Evolutionary conservation across 805 yeast species (phyloP).

Genomic region (Ogataea pini): DNA sequence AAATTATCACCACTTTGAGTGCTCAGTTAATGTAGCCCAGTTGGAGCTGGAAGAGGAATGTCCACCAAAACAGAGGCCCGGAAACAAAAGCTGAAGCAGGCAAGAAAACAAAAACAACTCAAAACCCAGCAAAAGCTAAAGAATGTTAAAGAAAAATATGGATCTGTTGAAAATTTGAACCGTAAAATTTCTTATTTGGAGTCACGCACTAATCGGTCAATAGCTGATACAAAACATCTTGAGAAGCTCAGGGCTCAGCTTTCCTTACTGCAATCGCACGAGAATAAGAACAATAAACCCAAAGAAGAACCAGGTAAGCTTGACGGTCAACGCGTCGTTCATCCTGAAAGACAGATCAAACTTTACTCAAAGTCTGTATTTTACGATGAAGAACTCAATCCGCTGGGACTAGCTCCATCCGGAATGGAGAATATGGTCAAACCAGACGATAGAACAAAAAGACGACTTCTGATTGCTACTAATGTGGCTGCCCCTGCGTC

Average conservation of each 20-base stretch:
- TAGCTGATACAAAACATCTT: slow-evolving; percentile 19
- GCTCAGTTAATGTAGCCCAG: neutral
- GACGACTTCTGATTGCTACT: slow-evolving; percentile 1
- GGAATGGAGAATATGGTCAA: slow-evolving; percentile 32
- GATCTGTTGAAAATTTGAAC: slow-evolving; percentile 9
- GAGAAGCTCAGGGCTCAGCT: slow-evolving; percentile 21
- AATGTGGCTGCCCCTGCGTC: slow-evolving; percentile 7
- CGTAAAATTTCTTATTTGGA: slow-evolving; percentile 16
- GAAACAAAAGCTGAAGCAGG: slow-evolving; percentile 6
- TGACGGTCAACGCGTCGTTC: neutral
- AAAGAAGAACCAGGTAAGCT: slow-evolving; percentile 1
- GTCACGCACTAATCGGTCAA: slow-evolving; percentile 12
- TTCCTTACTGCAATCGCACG: slow-evolving; percentile 20
- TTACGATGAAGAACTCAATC: slow-evolving; percentile 68
- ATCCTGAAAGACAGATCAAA: slow-evolving; percentile 21
- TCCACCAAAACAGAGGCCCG: slow-evolving; percentile 8
- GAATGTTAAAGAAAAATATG: slow-evolving; percentile 12
- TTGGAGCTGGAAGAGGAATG: neutral
- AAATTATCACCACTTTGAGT: neutral
- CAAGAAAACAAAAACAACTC: slow-evolving; percentile 11
- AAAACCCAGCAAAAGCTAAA: slow-evolving; percentile 11
- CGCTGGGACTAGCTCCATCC: slow-evolving; percentile 55
- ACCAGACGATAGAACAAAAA: slow-evolving; percentile 29
- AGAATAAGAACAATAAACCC: neutral
- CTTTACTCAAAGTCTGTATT: slow-evolving; percentile 54